Base-by-base conservation (phyloP, 108 stramenopile species). In the Discostella pseudostelligera region DNA sequence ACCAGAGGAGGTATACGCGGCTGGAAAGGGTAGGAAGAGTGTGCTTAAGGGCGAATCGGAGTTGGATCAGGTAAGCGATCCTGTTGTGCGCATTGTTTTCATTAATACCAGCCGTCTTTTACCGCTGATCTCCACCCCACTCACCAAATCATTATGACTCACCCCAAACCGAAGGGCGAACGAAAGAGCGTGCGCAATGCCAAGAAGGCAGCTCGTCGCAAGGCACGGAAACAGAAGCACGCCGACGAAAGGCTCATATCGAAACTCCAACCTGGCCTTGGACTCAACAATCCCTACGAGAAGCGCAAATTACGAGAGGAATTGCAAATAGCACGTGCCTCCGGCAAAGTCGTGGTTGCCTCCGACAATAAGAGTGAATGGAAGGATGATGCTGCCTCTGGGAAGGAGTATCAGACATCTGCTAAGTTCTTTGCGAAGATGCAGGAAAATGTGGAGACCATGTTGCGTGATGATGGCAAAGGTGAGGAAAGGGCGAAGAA, bases 201-300 rank as follows among this genome's bases (percentile, higher is more conserved):
- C 17, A 98, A 97, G 77, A 98, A 98, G 80, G 66, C 92, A 21
- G 84, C 89, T 7, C 72, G 96, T 42, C 85, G 96, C 48, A 96
- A 97, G 82, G 88, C 81, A 26, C 78, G 95, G 42, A 87, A 91
- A 46, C 86, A 87, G 63, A 92, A 85, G 68, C 75, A 78, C 44
- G 87, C 95, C 1, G 94, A 97, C 56, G 86, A 97, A 51, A 93
- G 83, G 53, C 82, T 97, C 13, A 81, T 97, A 42, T 86, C 93
- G 1, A 83, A 90, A 40, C 79, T 96, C 24, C 84, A 96, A 57
- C 96, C 96, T 19, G 95, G 94, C 20, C 84, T 96, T 50, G 95
- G 96, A 8, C 85, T 95, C 43, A 96, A 93, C 67, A 94, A 98
- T 61, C 96, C 96, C 20, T 96, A 97, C 84, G 94, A 93, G 56